Percentiles rank a stretch among this genome's conserved stretches.
These are phyloP conservation scores for Euryodendron excelsum DNA, from an alignment of 148 eudicot species.

Conservation along the genomic window DNA sequence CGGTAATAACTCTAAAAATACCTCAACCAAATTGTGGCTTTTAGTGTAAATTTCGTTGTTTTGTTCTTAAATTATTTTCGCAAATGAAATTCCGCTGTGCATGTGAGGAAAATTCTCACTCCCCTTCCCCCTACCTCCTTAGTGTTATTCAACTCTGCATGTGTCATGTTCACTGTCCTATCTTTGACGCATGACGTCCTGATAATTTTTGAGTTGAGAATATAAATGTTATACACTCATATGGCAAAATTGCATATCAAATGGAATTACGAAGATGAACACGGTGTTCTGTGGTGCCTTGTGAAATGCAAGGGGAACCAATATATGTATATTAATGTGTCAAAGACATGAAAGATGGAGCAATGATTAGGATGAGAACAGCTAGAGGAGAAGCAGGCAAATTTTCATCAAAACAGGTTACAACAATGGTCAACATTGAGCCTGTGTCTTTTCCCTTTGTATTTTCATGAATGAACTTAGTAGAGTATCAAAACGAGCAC, in stretches of 20 bases:
- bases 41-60: neutral
- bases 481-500: too few relatives aligned
- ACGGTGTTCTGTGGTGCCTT: too few relatives aligned
- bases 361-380: neutral
- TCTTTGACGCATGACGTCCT: neutral
- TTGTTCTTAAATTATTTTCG: neutral
- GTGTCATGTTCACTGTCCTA: neutral
- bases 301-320: too few relatives aligned
- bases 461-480: too few relatives aligned
- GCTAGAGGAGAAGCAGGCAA: neutral
- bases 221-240: too few relatives aligned
- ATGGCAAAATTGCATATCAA: too few relatives aligned
- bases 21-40: neutral
- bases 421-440: too few relatives aligned
- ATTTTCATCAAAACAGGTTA: too few relatives aligned
- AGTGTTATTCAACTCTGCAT: neutral
- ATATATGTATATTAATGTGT: neutral
- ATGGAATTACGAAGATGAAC: too few relatives aligned
- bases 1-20: constrained; percentile 21
- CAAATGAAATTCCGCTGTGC: neutral
- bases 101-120: neutral
- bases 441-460: too few relatives aligned
- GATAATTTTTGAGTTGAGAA: too few relatives aligned
- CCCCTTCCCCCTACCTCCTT: neutral
- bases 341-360: neutral